A percentile compares a stretch with the other conserved stretches of the same genome.
Evolutionary conservation across 805 yeast species (phyloP).

Genomic region (Wickerhamiella galacta): DNA sequence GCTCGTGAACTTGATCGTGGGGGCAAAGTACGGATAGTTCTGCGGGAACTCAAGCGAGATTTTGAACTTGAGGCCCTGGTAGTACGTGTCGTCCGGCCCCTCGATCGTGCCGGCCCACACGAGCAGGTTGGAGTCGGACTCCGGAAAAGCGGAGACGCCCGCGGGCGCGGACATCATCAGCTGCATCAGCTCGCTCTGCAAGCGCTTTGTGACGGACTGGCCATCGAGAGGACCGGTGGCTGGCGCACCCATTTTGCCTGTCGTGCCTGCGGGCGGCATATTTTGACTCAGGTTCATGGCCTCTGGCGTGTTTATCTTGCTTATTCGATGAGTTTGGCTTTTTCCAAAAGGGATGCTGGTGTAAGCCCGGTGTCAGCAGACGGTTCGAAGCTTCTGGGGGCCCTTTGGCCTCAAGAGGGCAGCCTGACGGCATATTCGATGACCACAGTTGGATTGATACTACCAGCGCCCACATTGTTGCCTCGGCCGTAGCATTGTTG

Average conservation of each 20-base stretch:
- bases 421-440: too few relatives aligned
- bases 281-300: conserved; percentile 7
- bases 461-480: too few relatives aligned
- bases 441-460: too few relatives aligned
- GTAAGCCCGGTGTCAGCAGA: too few relatives aligned
- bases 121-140: conserved; percentile 33
- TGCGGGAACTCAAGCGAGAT: conserved; percentile 34
- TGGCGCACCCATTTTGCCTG: conserved; percentile 1
- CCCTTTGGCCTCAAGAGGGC: too few relatives aligned
- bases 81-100: conserved; percentile 43
- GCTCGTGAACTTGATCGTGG: conserved; percentile 36
- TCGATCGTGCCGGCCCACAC: conserved; percentile 42
- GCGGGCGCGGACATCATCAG: conserved; percentile 34
- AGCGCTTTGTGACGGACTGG: conserved; percentile 33
- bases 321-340: too few relatives aligned
- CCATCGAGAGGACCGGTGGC: conserved; percentile 21
- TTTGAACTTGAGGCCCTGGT: conserved; percentile 36
- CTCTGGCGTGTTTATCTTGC: too few relatives aligned
- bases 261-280: background rate
- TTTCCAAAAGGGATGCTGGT: too few relatives aligned
- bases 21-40: conserved; percentile 43
- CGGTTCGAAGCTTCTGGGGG: too few relatives aligned
- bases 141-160: conserved; percentile 40
- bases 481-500: too few relatives aligned
- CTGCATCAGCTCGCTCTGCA: conserved; percentile 36